Evolutionary conservation across 306 rosid species (phyloP), one percentile per base, ranked within the genome.

Genomic region (Rosa lucieae): DNA sequence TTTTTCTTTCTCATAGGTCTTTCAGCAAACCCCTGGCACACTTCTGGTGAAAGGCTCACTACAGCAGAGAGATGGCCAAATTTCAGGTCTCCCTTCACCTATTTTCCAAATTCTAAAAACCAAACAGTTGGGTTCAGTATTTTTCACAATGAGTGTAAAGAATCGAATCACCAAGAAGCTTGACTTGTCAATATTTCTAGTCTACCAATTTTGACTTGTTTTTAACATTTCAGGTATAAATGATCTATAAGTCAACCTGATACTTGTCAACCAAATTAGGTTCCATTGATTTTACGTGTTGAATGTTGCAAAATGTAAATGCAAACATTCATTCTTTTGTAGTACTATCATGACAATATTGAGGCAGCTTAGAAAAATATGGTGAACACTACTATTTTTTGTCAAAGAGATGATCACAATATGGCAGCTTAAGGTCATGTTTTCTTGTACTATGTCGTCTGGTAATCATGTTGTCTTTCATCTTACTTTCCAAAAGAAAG

Each of bases 21-120:
- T 92, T 88, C 98, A 92, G 87, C 97, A 94, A 85, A 88, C 83
- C 47, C 97, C 93, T 1, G 97, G 98, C 76, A 86, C 93, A 70
- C 88, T 92, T 77, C 87, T 94, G 77, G 97, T 92, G 84, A 94
- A 89, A 83, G 94, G 93, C 77, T 90, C 97, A 74, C 84, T 90
- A 81, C 89, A 89, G 85, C 93, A 87, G 44, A 85, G 68, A 83
- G 81, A 84, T 67, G 78, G 83, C 67, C 80, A 87, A 70, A 44
- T 79, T 72, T 85, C 94, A 90, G 98, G 98, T 94, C 71, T 80
- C 76, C 71, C 8, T 72, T 70, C 56, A 56, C 70, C 47, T 51
- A 23, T 58, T 70, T 17, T 58, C 53, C 59, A 58, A 35, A 46
- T 13, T 78, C 62, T 80, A 62, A 37, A 53, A 13, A 6, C 18